Percentiles rank a stretch among this genome's conserved stretches.
phyloP scores from a whole-genome alignment of 768 basidiomycete species.

The Boletus rufocinnamomeus region DNA sequence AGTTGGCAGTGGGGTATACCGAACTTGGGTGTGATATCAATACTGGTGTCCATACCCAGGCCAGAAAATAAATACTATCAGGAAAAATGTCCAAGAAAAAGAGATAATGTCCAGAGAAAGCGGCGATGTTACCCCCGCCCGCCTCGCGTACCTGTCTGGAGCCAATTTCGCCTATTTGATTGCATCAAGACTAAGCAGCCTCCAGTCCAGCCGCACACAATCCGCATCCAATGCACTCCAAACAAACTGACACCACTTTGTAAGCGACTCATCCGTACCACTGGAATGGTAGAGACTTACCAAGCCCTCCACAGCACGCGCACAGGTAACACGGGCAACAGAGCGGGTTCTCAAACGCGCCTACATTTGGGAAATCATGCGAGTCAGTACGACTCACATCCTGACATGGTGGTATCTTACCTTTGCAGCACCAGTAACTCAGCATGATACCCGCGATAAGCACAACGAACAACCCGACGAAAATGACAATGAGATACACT shows the following conservation, averaged over 20 bases:
- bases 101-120: neutral
- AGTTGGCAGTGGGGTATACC: neutral
- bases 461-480: slow-evolving; percentile 61
- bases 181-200: slow-evolving; percentile 9
- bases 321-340: slow-evolving; percentile 75
- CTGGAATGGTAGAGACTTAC: slow-evolving; percentile 35
- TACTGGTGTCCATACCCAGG: neutral
- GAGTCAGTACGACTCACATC: neutral
- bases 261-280: slow-evolving; percentile 6
- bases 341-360: slow-evolving; percentile 59
- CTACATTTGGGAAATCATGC: slow-evolving; percentile 29
- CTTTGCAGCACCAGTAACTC: slow-evolving; percentile 66
- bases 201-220: slow-evolving; percentile 56
- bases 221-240: slow-evolving; percentile 72
- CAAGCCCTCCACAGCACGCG: slow-evolving; percentile 70
- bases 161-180: neutral
- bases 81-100: slow-evolving; percentile 2
- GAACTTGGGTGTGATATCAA: neutral
- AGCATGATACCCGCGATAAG: slow-evolving; percentile 57
- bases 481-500: slow-evolving; percentile 68
- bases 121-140: neutral
- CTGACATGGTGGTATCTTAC: slow-evolving; percentile 29
- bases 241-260: slow-evolving; percentile 46
- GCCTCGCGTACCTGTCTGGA: neutral
- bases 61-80: neutral